These are phyloP conservation scores for Lentinula edodes DNA, from an alignment of 768 basidiomycete genomes.

Conservation along the genomic window DNA sequence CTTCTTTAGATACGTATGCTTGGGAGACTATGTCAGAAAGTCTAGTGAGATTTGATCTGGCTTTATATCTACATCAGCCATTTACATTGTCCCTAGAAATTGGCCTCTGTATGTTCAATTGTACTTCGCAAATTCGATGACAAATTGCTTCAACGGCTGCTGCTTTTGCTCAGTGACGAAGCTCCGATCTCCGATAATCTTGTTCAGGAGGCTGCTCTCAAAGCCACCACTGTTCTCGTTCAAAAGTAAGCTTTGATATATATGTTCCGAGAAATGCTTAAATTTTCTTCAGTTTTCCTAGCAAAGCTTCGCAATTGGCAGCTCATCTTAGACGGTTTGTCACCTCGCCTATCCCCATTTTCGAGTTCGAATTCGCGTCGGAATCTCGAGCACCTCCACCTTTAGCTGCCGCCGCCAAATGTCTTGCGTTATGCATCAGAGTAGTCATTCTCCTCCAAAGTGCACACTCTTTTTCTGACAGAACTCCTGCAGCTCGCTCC, in stretches of 20 bases:
- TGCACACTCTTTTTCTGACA: not conserved
- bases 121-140: slow-evolving; percentile 64
- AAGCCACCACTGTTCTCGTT: slow-evolving; percentile 79
- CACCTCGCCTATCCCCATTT: slow-evolving; percentile 80
- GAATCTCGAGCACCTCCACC: slow-evolving; percentile 74
- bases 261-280: not conserved
- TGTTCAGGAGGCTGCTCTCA: slow-evolving; percentile 86
- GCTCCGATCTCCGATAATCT: slow-evolving; percentile 79
- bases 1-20: slow-evolving; percentile 79
- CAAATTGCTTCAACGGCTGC: slow-evolving; percentile 63
- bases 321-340: slow-evolving; percentile 82
- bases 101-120: slow-evolving; percentile 76
- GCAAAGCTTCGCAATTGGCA: slow-evolving; percentile 69
- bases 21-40: slow-evolving; percentile 93
- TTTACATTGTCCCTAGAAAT: slow-evolving; percentile 55
- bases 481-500: slow-evolving; percentile 56
- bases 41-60: slow-evolving; percentile 43
- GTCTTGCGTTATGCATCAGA: slow-evolving; percentile 84
- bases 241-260: slow-evolving; percentile 52
- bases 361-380: slow-evolving; percentile 78
- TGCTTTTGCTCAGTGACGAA: slow-evolving; percentile 72
- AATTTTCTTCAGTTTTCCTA: slow-evolving; percentile 58
- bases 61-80: not conserved
- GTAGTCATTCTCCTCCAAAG: slow-evolving; percentile 30
- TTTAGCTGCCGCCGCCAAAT: slow-evolving; percentile 81